phyloP scores from a whole-genome alignment of 1,284 basidiomycete genomes.

The Stygiomarasmius scandens region DNA sequence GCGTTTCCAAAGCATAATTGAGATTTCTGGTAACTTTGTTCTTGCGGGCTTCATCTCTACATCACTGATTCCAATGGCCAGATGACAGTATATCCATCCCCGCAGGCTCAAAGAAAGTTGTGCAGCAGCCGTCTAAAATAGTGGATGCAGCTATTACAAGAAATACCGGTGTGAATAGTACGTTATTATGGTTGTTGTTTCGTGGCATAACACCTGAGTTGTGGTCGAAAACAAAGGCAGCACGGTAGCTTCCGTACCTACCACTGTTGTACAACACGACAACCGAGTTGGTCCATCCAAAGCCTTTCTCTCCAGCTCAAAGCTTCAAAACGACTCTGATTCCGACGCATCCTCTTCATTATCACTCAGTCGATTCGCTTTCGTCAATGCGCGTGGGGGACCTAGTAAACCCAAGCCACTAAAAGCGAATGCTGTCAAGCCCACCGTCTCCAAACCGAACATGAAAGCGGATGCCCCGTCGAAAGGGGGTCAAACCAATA shows the following conservation, averaged over 20 bases:
- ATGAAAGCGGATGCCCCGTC: constrained; percentile 19
- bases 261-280: too few relatives aligned
- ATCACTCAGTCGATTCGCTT: constrained; percentile 37
- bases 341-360: constrained; percentile 8
- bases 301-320: too few relatives aligned
- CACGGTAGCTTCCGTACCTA: too few relatives aligned
- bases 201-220: too few relatives aligned
- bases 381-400: constrained; percentile 8
- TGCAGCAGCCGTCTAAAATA: too few relatives aligned
- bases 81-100: neutral
- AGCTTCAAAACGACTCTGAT: neutral
- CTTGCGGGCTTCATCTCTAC: too few relatives aligned
- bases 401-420: neutral
- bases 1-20: neutral
- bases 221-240: too few relatives aligned
- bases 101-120: too few relatives aligned
- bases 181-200: too few relatives aligned
- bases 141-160: too few relatives aligned
- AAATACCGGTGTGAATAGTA: too few relatives aligned
- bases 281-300: too few relatives aligned
- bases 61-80: neutral
- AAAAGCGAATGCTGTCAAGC: neutral
- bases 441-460: neutral
- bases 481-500: constrained; percentile 23
- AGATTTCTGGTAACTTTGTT: constrained; percentile 6